These are phyloP conservation scores for Maudiozyma serrabonitensis DNA, from an alignment of 805 yeast genomes.

Conservation along the genomic window DNA sequence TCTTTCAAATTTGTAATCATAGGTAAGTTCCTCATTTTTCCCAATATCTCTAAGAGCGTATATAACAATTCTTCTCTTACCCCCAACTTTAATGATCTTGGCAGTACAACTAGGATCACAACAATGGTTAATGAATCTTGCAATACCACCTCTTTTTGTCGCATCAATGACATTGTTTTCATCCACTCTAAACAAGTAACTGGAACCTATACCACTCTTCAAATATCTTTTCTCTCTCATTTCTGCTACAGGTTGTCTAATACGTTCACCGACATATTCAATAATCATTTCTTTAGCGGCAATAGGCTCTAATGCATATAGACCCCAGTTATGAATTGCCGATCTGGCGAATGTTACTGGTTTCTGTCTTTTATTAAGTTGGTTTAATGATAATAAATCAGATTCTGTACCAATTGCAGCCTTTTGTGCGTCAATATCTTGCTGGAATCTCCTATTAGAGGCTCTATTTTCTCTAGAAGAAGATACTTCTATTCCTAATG, in stretches of 20 bases:
- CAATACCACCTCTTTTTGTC: constrained; percentile 93
- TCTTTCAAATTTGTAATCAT: constrained; percentile 90
- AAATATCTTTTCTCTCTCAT: constrained; percentile 78
- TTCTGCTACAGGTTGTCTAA: constrained; percentile 90
- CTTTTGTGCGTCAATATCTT: constrained; percentile 74
- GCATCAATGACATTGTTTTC: constrained; percentile 95
- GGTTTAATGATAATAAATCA: constrained; percentile 74
- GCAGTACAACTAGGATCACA: constrained; percentile 98
- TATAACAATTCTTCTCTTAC: constrained; percentile 85
- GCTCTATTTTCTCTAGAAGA: constrained; percentile 83
- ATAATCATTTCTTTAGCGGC: constrained; percentile 96
- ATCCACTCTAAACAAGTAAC: constrained; percentile 85
- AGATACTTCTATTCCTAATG: constrained; percentile 32
- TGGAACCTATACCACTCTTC: constrained; percentile 89
- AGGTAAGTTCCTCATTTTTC: constrained; percentile 86
- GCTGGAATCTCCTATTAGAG: constrained; percentile 77
- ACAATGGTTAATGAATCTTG: constrained; percentile 93
- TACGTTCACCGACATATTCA: constrained; percentile 93
- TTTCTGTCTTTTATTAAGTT: constrained; percentile 79
- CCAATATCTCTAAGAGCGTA: constrained; percentile 84
- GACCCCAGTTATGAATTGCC: constrained; percentile 97
- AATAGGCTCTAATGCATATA: constrained; percentile 90
- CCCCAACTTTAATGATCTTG: constrained; percentile 89
- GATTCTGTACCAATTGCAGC: constrained; percentile 72
- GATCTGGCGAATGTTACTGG: constrained; percentile 96